Base-by-base conservation (phyloP, 2,329 filamentous ascomycete species). In the Bipolaris zeicola region DNA sequence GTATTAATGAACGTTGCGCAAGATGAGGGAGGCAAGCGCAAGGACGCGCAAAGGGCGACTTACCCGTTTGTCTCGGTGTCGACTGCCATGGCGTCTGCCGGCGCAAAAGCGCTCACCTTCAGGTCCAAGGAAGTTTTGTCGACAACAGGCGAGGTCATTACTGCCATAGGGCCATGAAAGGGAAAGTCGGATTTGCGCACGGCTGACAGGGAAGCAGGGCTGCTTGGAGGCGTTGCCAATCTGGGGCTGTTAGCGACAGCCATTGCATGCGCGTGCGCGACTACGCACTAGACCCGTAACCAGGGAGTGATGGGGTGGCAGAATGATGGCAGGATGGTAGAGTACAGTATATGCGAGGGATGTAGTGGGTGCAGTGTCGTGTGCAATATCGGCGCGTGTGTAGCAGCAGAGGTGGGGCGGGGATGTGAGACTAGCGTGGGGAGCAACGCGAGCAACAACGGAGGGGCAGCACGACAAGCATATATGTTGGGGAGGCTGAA, bases 31-130 rank as follows among this genome's bases (percentile, higher is more conserved):
- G 50, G 52, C 45, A 26, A 42, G 61, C 50, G 56, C 49, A 36
- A 37, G 33, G 52, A 55, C 20, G 33, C n/a, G 45, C 38, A 55
- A 67, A 68, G 63, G 71, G 70, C 41, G 52, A 84, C 85, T 83
- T 79, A 88, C 86, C 84, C 84, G 71, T 87, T 85, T 67, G 83
- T 77, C 42, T 82, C 79, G 58, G 77, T 73, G 67, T 85, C 79
- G 55, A 84, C 76, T 57, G 81, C 79, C 80, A 83, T 83, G 65
- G 78, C 79, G 67, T 81, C 79, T 68, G 77, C 74, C 67, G 78
- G 75, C 73, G 76, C 65, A 64, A 71, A 66, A 50, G 81, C 77
- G 70, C 76, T 78, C 70, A 79, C 75, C 77, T 85, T 87, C 68
- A 82, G 75, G 68, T 83, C 82, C 69, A 78, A 65, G 49, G 74